These are phyloP conservation scores for Aspergillus hiratsukae DNA, from an alignment of 2,329 filamentous ascomycete species.

Conservation along the genomic window DNA sequence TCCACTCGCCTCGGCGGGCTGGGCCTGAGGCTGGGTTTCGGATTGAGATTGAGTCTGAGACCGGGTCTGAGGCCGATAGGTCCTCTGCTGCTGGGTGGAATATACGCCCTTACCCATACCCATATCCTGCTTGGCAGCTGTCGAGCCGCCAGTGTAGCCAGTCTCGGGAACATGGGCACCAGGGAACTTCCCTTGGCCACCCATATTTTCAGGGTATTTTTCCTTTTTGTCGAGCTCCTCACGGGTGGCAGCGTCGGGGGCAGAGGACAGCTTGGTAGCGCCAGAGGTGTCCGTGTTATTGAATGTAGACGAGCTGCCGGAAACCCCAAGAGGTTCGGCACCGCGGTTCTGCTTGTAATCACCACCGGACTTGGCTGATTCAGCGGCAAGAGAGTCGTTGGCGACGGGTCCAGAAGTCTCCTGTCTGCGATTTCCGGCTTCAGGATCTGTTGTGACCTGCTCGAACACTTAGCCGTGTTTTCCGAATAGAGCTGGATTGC, in stretches of 20 bases:
- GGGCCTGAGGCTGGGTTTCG: conserved; percentile 1
- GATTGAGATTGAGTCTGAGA: background rate
- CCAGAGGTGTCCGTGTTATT: conserved; percentile 54
- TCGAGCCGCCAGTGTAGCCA: conserved; percentile 34
- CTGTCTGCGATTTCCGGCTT: conserved; percentile 48
- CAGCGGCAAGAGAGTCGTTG: conserved; percentile 69
- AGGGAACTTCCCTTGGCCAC: conserved; percentile 36
- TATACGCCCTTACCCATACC: conserved; percentile 22
- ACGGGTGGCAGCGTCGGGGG: conserved; percentile 44
- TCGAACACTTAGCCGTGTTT: background rate
- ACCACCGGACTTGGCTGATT: conserved; percentile 60
- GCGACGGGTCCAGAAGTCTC: conserved; percentile 63
- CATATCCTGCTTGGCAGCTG: conserved; percentile 27
- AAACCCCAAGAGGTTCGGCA: conserved; percentile 47
- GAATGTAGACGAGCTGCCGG: conserved; percentile 51
- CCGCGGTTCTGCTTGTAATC: conserved; percentile 58
- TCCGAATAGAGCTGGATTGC: background rate
- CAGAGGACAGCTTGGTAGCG: conserved; percentile 48
- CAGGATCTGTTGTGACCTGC: conserved; percentile 45
- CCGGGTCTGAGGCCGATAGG: background rate
- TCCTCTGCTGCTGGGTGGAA: conserved; percentile 13
- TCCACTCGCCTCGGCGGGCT: conserved; percentile 15
- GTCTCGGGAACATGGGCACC: conserved; percentile 30
- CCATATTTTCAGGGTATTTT: conserved; percentile 37
- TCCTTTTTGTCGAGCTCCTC: conserved; percentile 41